These are phyloP conservation scores for Globisporangium spinosum DNA, from an alignment of 352 stramenopile species.

Conservation along the genomic window DNA sequence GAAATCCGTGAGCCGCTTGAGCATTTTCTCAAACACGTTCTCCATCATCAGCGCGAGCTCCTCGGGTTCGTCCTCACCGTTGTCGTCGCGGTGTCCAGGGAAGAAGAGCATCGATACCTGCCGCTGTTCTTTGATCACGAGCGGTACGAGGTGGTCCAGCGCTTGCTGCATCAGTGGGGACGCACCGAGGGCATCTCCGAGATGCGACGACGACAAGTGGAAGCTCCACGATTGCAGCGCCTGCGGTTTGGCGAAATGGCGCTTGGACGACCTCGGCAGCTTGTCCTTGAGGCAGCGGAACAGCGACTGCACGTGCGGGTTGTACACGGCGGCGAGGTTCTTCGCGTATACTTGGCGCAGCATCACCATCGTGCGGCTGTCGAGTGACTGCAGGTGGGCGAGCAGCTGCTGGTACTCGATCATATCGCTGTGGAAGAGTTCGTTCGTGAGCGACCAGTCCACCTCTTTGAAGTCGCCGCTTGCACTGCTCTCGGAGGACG, in stretches of 20 bases:
- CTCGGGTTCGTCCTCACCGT: slow-evolving; percentile 26
- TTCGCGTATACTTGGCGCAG: slow-evolving; percentile 55
- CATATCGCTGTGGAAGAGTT: slow-evolving; percentile 45
- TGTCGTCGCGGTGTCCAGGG: slow-evolving; percentile 21
- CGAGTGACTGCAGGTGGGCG: slow-evolving; percentile 37
- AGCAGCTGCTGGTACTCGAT: slow-evolving; percentile 47
- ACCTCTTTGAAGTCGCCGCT: slow-evolving; percentile 33
- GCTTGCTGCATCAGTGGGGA: slow-evolving; percentile 63
- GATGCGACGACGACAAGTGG: slow-evolving; percentile 54
- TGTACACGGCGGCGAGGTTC: slow-evolving; percentile 48
- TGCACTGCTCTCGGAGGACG: slow-evolving; percentile 32
- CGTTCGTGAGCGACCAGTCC: slow-evolving; percentile 65
- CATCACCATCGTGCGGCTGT: slow-evolving; percentile 26
- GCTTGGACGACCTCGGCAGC: slow-evolving; percentile 41
- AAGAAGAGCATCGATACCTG: slow-evolving; percentile 50
- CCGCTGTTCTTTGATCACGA: slow-evolving; percentile 49
- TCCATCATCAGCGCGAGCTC: slow-evolving; percentile 61
- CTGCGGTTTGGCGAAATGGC: slow-evolving; percentile 55
- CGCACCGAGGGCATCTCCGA: slow-evolving; percentile 48
- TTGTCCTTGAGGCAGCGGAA: slow-evolving; percentile 64
- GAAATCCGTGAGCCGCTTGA: slow-evolving; percentile 70
- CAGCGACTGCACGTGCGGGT: slow-evolving; percentile 45
- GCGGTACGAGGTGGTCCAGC: slow-evolving; percentile 58
- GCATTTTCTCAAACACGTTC: slow-evolving; percentile 63
- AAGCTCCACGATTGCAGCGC: slow-evolving; percentile 62